Evolutionary conservation across 148 eudicot genomes (phyloP).

Genomic region (Nyssa sinensis): DNA sequence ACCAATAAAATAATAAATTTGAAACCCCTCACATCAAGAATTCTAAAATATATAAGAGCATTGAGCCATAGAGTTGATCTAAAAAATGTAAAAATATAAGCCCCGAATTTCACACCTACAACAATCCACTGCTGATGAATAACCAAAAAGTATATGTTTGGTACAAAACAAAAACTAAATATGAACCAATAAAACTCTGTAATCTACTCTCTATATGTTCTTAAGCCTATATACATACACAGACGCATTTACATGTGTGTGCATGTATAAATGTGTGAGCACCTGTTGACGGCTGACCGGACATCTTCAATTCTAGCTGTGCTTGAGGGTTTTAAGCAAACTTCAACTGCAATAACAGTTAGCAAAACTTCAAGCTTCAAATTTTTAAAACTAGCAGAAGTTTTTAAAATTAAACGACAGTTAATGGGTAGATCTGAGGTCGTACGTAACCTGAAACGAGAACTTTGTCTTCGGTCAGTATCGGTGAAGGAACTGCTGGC

Average conservation of each 20-base stretch:
- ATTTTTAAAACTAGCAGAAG: not conserved
- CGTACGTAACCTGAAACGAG: slow-evolving; percentile 65
- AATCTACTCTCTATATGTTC: too few species aligned
- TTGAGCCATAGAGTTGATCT: not conserved
- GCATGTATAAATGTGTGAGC: not conserved
- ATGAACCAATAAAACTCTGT: not conserved
- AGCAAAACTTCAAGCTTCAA: not conserved
- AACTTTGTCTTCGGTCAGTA: slow-evolving; percentile 54
- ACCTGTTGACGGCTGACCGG: slow-evolving; percentile 76
- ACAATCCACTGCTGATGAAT: not conserved
- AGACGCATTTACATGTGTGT: not conserved
- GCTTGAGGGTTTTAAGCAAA: slow-evolving; percentile 75
- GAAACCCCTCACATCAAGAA: not conserved
- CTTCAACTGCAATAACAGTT: slow-evolving; percentile 68
- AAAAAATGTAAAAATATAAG: not conserved
- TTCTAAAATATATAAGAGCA: not conserved
- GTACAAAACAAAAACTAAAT: not conserved
- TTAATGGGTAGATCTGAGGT: not conserved
- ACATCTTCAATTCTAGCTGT: slow-evolving; percentile 72
- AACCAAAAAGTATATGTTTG: not conserved
- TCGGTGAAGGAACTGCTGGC: slow-evolving; percentile 28
- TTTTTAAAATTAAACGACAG: not conserved
- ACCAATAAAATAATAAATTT: slow-evolving; percentile 9
- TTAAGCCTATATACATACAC: too few species aligned
- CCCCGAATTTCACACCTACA: too few species aligned